phyloP scores from a whole-genome alignment of 2,329 filamentous ascomycete species.

The Thielaviopsis cerberus region DNA sequence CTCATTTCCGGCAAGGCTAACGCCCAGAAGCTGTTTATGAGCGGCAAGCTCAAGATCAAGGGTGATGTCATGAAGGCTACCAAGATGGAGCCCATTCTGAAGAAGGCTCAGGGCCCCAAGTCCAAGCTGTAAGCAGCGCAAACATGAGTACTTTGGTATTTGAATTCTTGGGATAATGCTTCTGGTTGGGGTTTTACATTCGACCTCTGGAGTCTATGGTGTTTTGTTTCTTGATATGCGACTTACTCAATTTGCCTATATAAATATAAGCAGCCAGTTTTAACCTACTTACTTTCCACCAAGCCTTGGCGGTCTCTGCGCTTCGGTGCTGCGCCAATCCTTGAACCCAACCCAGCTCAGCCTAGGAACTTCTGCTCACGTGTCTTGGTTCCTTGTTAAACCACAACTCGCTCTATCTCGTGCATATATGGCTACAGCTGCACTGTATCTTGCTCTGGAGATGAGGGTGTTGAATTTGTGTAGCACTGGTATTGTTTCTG shows the following conservation, averaged over 20 bases:
- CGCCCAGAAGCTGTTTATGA: slow-evolving; percentile 90
- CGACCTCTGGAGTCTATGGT: not conserved
- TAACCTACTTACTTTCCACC: not conserved
- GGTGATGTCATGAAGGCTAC: slow-evolving; percentile 98
- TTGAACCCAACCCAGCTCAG: too few species aligned
- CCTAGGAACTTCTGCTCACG: not conserved
- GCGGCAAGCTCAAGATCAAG: slow-evolving; percentile 95
- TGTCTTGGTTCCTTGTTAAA: not conserved
- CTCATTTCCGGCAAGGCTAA: slow-evolving; percentile 78
- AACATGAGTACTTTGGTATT: not conserved
- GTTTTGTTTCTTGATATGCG: not conserved
- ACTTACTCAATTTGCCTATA: not conserved
- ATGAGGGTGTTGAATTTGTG: not conserved
- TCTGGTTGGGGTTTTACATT: not conserved
- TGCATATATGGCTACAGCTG: too few species aligned
- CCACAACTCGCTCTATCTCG: too few species aligned
- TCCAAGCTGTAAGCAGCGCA: slow-evolving; percentile 50
- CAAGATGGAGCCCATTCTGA: slow-evolving; percentile 82
- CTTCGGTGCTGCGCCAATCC: too few species aligned
- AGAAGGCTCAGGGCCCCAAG: slow-evolving; percentile 60
- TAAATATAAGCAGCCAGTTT: not conserved
- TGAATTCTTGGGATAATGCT: not conserved
- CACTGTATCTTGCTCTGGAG: too few species aligned
- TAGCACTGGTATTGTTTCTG: not conserved
- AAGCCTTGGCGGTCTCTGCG: too few species aligned